Base-by-base conservation (phyloP, 768 basidiomycete genomes). In the Lanmaoa rubissima region DNA sequence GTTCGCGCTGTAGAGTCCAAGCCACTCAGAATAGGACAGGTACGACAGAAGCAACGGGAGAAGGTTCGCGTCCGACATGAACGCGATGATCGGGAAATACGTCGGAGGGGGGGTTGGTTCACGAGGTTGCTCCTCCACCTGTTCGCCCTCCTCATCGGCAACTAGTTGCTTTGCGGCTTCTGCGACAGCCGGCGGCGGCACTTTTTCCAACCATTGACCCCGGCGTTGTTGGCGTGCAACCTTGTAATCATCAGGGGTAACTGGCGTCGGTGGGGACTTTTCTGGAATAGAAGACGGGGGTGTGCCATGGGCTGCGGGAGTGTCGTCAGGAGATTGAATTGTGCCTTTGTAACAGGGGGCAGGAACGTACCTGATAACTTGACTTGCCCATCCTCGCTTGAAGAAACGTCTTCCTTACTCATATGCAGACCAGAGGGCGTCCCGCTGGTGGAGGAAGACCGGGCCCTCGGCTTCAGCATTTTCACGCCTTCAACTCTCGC, bases 11-110 rank as follows among this genome's bases (percentile, higher is more conserved):
- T 82, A 82, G 16, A 92, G 71, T 12, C 77, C 68, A 56, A 84
- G 80, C 84, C 88, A 91, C 42, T 92, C 88, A 54, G 77, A 80
- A 63, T 89, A 94, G n/a, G 83, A 75, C 51, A 92, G 64, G 64
- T 81, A 86, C 5, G 69, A 64, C n/a, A 94, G 73, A 26, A 93
- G 66, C 7, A 68, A 61, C 0, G 75, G 69, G 8, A 94, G 75
- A 14, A 92, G 69, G 35, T 73, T 72, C 0, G 81, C 75, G 45
- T 83, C 71, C 8, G 78, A 64, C 38, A 93, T 67, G 68, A 88
- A 87, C 5, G 70, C 61, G n/a, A 75, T 68, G 35, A 94, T 69
- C 0, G 84, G 82, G 61, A 84, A 84, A 31, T 73, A 67, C 2
- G 64, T 62, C 7, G 70, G 70, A 45, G 65, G 61, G 7, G 60